Conservation (phyloP, 2,329 filamentous ascomycete species). For the Ceratocystis papillata region DNA sequence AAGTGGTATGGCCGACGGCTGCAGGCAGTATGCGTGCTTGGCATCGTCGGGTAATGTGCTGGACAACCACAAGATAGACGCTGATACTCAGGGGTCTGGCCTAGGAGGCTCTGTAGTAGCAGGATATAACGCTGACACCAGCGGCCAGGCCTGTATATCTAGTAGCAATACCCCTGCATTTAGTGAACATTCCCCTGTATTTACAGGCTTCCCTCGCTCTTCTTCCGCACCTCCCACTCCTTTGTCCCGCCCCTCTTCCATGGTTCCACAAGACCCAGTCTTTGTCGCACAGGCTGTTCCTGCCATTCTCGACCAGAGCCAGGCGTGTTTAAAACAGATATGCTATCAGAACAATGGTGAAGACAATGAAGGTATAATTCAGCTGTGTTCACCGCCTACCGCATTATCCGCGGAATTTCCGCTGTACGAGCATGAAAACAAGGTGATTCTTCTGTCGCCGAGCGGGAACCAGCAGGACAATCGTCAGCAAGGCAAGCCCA, state of each 20-base stretch:
- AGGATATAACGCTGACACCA: too few relatives aligned
- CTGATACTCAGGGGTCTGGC: background rate
- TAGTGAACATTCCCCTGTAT: background rate
- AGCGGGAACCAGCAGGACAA: background rate
- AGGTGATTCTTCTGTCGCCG: background rate
- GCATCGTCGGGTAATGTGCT: conserved; percentile 1
- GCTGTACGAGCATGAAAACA: background rate
- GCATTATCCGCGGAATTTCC: background rate
- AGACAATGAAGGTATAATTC: background rate
- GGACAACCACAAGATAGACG: conserved; percentile 6
- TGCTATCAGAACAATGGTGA: background rate
- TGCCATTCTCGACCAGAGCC: conserved; percentile 12
- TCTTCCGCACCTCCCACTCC: conserved; percentile 3
- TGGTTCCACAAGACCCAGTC: conserved; percentile 8
- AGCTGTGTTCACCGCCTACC: background rate
- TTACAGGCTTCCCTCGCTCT: background rate
- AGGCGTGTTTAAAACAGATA: conserved; percentile 9
- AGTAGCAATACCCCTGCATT: background rate
- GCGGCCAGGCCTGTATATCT: background rate
- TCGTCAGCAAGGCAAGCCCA: background rate
- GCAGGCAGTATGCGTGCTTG: conserved; percentile 1
- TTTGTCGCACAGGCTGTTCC: conserved; percentile 10
- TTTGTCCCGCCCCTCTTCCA: background rate
- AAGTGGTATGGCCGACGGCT: conserved; percentile 5
- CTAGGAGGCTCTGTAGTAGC: too few relatives aligned